Evolutionary conservation across 306 rosid species (phyloP), one percentile per base, ranked within the genome.

Genomic region (Vigna mungo): DNA sequence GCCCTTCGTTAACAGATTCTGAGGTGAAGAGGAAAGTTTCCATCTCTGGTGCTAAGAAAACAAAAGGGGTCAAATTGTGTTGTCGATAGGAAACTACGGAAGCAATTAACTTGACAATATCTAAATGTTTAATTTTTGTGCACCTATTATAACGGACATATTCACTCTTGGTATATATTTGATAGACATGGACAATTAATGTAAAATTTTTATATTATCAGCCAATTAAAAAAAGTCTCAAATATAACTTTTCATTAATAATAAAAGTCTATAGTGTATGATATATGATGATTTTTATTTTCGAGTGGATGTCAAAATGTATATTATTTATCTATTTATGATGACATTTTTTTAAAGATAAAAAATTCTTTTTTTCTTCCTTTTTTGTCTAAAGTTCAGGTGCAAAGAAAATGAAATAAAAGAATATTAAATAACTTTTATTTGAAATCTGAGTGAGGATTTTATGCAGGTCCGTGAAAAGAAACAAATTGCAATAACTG

Each of bases 1-100:
- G 97, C 4, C 97, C 95, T 80, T 92, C 97, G 23, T 92, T 89
- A 30, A 92, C 97, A 34, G 97, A 92, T 84, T 92, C 97, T 27
- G 97, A 92, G 66, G 97, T 92, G 84, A 87, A 92, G 66, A 92
- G 95, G 81, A 92, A 88, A 62, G 86, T 86, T 0, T 92, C 94
- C 94, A 92, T 92, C 52, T 88, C 91, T 84, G 83, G 14, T 49
- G 51, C 56, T 34, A 55, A 34, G 41, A 85, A 54, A 75, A 49
- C 20, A 4, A 53, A 39, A 7, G 15, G 15, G 49, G 76, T 80
- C 46, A 71, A 59, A 84, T 67, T 52, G 34, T 20, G 36, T 43
- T 67, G 25, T 30, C 13, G 18, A 60, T 66, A 23, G 16, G 16
- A 51, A 77, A 23, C 56, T 54, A 25, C 2, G 16, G 11, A 56